Base-by-base conservation (phyloP, 2,329 filamentous ascomycete genomes). In the Colletotrichum camelliae region DNA sequence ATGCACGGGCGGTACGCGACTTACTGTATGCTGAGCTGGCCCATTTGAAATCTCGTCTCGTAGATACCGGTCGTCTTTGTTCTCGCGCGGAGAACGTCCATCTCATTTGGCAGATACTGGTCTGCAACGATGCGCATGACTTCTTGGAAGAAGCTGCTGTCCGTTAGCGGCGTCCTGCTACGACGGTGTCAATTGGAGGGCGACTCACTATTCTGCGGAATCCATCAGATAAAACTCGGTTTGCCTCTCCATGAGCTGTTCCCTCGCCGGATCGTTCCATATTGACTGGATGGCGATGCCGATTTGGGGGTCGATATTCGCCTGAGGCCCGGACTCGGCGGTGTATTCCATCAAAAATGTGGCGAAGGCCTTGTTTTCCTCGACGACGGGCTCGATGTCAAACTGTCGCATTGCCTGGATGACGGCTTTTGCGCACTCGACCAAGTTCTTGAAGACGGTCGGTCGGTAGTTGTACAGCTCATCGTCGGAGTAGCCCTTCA, bases 171-270 rank as follows among this genome's bases (percentile, higher is more conserved):
- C 33, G 69, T 12, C 48, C 27, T 13, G 4, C 18, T 12, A 21
- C n/a, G 7, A 24, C 27, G 10, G 33, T 6, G 5, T 16, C 33
- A 16, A 21, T 24, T 24, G 29, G 21, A 18, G 13, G 18, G 27
- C 29, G 35, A 85, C 94, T 84, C 90, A 99, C 96, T 99, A 99
- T 87, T 96, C 96, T 68, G 97, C 97, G 29, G 97, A 99, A 85
- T 99, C 97, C 97, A 99, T 99, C 74, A 99, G 88, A 83, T 99
- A 99, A 85, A 99, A 99, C 86, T 99, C 96, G 83, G 96, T 98
- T 84, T 98, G 95, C 83, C 97, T 95, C 82, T 98, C 95, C 89
- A 98, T 93, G 48, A 98, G 91, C 79, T 91, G 92, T 70, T 94
- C 92, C 80, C 95, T 95, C 79, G 94, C 94, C 9, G 95, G 93